Conservation (phyloP, 352 stramenopile genomes). For the Pythium oligandrum region DNA sequence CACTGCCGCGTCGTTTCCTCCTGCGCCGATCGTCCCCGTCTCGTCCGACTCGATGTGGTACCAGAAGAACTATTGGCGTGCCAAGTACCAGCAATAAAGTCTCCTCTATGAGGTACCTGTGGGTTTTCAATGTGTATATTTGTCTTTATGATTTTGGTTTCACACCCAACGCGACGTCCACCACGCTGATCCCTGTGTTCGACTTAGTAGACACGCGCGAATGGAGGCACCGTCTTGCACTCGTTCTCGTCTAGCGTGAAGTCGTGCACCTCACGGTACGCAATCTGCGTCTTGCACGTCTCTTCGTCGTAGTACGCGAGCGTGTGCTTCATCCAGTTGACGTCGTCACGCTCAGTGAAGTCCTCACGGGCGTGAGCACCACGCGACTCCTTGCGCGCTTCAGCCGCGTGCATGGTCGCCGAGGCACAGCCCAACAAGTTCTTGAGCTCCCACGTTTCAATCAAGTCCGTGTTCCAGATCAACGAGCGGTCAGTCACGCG, state of each 20-base stretch:
- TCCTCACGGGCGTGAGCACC: constrained; percentile 96
- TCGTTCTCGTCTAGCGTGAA: constrained; percentile 96
- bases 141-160: background rate
- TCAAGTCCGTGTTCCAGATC: constrained; percentile 97
- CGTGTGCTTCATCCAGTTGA: constrained; percentile 98
- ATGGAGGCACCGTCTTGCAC: constrained; percentile 90
- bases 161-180: background rate
- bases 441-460: constrained; percentile 94
- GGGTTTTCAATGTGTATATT: background rate
- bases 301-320: constrained; percentile 91
- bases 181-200: background rate
- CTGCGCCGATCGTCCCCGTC: background rate
- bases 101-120: background rate
- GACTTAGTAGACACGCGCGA: constrained; percentile 95
- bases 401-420: constrained; percentile 93
- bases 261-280: constrained; percentile 91
- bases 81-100: constrained; percentile 31
- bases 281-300: constrained; percentile 80
- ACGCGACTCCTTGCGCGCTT: constrained; percentile 93
- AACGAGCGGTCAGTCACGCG: constrained; percentile 93
- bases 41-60: constrained; percentile 29
- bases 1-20: too few species aligned
- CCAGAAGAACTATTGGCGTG: constrained; percentile 46
- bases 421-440: constrained; percentile 92
- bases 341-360: constrained; percentile 91